Evolutionary conservation across 2,329 filamentous ascomycete species (phyloP).

Genomic region (Clarireedia homoeocarpa): DNA sequence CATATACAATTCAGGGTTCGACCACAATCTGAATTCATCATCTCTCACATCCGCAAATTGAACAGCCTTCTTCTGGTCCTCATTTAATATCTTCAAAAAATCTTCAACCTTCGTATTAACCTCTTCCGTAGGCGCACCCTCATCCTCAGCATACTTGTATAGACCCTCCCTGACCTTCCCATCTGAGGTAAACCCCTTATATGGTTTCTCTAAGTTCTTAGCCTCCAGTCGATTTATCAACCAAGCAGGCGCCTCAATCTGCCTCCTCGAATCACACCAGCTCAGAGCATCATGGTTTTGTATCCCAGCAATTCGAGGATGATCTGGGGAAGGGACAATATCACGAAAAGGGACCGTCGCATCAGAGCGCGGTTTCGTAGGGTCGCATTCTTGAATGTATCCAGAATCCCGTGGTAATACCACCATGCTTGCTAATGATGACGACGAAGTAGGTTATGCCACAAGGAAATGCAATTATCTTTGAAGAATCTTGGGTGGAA

Average conservation of each 20-base stretch:
- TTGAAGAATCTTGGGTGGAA: not conserved
- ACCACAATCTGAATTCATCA: slow-evolving; percentile 26
- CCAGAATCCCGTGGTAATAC: slow-evolving; percentile 19
- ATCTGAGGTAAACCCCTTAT: slow-evolving; percentile 26
- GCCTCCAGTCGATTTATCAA: slow-evolving; percentile 26
- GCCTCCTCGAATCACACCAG: slow-evolving; percentile 25
- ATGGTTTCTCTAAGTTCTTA: slow-evolving; percentile 26
- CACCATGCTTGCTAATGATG: slow-evolving; percentile 16
- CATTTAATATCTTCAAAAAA: slow-evolving; percentile 16
- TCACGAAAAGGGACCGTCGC: slow-evolving; percentile 25
- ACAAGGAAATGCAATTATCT: not conserved
- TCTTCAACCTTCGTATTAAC: slow-evolving; percentile 14
- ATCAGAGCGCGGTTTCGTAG: slow-evolving; percentile 22
- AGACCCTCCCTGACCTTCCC: slow-evolving; percentile 22
- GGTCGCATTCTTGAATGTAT: slow-evolving; percentile 22
- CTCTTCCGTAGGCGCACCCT: slow-evolving; percentile 25
- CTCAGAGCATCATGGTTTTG: slow-evolving; percentile 21
- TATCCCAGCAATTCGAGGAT: slow-evolving; percentile 25
- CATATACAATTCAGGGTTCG: slow-evolving; percentile 27
- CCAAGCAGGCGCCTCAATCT: slow-evolving; percentile 27
- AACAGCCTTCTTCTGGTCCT: slow-evolving; percentile 19
- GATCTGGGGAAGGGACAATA: slow-evolving; percentile 20
- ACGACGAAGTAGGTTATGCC: not conserved
- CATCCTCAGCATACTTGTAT: slow-evolving; percentile 24
- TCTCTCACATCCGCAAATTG: slow-evolving; percentile 22